These are phyloP conservation scores for Phytopythium mirpurense DNA, from an alignment of 352 stramenopile genomes.

Conservation along the genomic window DNA sequence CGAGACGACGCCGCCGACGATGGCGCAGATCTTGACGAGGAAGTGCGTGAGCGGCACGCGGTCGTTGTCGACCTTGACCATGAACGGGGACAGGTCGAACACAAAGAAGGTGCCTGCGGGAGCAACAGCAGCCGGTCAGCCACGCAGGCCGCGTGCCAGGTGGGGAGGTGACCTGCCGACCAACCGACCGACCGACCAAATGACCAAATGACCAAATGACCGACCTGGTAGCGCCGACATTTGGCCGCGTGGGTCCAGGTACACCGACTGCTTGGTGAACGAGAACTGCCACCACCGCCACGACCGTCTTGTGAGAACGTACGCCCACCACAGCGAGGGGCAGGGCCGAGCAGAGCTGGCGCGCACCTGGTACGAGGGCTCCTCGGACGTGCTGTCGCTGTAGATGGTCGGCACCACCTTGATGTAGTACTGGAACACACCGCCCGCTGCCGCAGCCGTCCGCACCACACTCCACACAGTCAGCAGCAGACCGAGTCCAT, in stretches of 20 bases:
- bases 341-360: background rate
- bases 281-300: slow-evolving; percentile 40
- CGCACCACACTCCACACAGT: background rate
- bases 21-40: slow-evolving; percentile 80
- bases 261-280: slow-evolving; percentile 77
- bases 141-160: background rate
- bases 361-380: slow-evolving; percentile 66
- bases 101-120: slow-evolving; percentile 78
- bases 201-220: too few species aligned
- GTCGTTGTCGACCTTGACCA: slow-evolving; percentile 84
- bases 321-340: background rate
- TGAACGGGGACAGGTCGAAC: slow-evolving; percentile 82
- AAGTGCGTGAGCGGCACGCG: slow-evolving; percentile 79
- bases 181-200: background rate
- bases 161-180: too few species aligned
- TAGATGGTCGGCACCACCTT: slow-evolving; percentile 87
- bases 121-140: background rate
- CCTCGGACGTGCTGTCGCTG: slow-evolving; percentile 58
- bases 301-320: background rate
- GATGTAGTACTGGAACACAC: slow-evolving; percentile 86
- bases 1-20: slow-evolving; percentile 78
- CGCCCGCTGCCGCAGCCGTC: slow-evolving; percentile 40
- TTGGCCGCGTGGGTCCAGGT: slow-evolving; percentile 58
- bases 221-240: slow-evolving; percentile 66
- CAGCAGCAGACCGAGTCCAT: background rate